Conservation (phyloP, 2,329 filamentous ascomycete genomes). For the Leptosphaerulina australis region DNA sequence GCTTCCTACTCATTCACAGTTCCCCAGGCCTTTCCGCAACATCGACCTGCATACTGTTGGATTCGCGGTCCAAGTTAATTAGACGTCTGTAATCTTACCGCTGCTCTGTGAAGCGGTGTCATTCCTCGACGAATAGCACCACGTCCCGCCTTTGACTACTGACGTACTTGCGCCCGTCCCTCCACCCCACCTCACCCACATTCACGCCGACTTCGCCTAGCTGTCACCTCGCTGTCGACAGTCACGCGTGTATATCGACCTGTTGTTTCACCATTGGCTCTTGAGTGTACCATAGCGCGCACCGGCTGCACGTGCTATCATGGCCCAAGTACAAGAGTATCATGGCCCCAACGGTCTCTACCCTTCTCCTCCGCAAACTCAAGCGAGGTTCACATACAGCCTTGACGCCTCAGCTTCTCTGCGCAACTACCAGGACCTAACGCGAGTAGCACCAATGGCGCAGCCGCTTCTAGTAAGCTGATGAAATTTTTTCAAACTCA, state of each 20-base stretch:
- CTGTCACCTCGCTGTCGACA: conserved; percentile 9
- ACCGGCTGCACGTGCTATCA: conserved; percentile 14
- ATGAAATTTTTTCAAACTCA: too few species aligned
- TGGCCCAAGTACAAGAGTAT: conserved; percentile 24
- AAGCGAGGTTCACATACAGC: conserved; percentile 6
- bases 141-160: conserved; percentile 26
- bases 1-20: conserved; percentile 23
- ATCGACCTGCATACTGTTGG: conserved; percentile 1
- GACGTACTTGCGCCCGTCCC: conserved; percentile 20
- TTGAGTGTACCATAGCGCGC: not conserved
- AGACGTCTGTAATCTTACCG: conserved; percentile 24
- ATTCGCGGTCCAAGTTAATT: conserved; percentile 1
- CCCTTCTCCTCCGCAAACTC: conserved; percentile 10
- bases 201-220: conserved; percentile 25
- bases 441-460: conserved; percentile 19
- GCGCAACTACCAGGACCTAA: not conserved
- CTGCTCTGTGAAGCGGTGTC: conserved; percentile 33
- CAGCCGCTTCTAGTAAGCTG: conserved; percentile 26
- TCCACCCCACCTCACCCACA: conserved; percentile 21
- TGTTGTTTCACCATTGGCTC: conserved; percentile 10
- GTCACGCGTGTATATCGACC: not conserved
- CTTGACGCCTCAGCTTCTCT: conserved; percentile 1
- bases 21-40: not conserved
- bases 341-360: conserved; percentile 5
- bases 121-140: conserved; percentile 28